Percentiles rank a stretch among this genome's conserved stretches.
phyloP scores from a whole-genome alignment of 805 yeast species.

The Lachancea fermentati region DNA sequence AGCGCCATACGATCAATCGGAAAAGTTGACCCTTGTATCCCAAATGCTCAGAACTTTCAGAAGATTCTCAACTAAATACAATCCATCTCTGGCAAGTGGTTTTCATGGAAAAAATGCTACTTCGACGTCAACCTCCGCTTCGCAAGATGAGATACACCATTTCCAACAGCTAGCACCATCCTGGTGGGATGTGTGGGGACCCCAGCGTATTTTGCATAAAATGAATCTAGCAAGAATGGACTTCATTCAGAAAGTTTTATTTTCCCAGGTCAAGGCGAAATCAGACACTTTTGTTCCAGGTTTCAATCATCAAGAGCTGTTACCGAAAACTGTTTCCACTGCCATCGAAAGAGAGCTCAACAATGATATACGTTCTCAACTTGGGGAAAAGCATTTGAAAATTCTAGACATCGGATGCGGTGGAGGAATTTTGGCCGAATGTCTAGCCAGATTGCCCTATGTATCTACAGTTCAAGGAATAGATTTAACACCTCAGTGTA shows the following conservation, averaged over 20 bases:
- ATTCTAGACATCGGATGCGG: slow-evolving; percentile 96
- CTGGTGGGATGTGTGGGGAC: slow-evolving; percentile 98
- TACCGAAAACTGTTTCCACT: slow-evolving; percentile 51
- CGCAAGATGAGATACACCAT: slow-evolving; percentile 64
- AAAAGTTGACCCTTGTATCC: neutral
- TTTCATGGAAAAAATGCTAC: neutral
- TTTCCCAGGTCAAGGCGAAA: slow-evolving; percentile 24
- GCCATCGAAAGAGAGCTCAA: slow-evolving; percentile 51
- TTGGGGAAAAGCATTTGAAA: slow-evolving; percentile 34
- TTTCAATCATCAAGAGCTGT: slow-evolving; percentile 51
- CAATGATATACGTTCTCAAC: slow-evolving; percentile 31
- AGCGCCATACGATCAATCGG: too few relatives aligned
- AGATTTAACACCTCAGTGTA: slow-evolving; percentile 79
- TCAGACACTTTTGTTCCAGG: slow-evolving; percentile 68
- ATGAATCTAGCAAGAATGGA: slow-evolving; percentile 91
- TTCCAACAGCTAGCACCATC: slow-evolving; percentile 81
- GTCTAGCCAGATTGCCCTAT: slow-evolving; percentile 69
- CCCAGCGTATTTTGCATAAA: slow-evolving; percentile 88
- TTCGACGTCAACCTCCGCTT: slow-evolving; percentile 9
- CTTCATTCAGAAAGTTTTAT: slow-evolving; percentile 62
- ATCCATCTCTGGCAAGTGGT: neutral
- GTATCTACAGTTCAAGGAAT: slow-evolving; percentile 68
- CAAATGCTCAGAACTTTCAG: slow-evolving; percentile 1
- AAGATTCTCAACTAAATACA: slow-evolving; percentile 9
- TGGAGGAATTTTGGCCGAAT: slow-evolving; percentile 91